These are phyloP conservation scores for Trametes cubensis DNA, from an alignment of 768 basidiomycete genomes.

Conservation along the genomic window DNA sequence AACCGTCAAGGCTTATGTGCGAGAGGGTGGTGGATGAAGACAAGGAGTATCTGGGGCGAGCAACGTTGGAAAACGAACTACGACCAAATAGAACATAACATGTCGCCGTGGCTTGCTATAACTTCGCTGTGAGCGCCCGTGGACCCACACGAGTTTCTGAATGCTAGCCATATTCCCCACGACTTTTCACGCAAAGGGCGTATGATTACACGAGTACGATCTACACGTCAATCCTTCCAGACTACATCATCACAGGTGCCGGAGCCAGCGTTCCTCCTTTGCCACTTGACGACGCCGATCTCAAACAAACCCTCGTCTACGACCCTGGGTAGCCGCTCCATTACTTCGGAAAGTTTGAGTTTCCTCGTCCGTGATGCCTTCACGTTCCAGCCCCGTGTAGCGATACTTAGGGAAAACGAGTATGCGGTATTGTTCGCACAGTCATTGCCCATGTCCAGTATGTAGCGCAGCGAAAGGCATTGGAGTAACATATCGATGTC, in stretches of 20 bases:
- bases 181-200: too few species aligned
- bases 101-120: too few species aligned
- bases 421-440: neutral
- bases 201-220: too few species aligned
- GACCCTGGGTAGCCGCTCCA: neutral
- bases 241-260: neutral
- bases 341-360: neutral
- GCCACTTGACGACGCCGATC: neutral
- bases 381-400: neutral
- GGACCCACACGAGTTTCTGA: neutral
- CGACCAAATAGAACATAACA: conserved; percentile 17
- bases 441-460: neutral
- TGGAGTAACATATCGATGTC: conserved; percentile 7
- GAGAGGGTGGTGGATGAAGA: conserved; percentile 6
- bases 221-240: neutral
- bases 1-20: conserved; percentile 11
- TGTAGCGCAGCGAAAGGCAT: neutral
- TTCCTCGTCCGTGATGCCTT: neutral
- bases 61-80: conserved; percentile 4
- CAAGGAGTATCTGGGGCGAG: neutral
- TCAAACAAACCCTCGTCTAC: neutral
- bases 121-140: neutral
- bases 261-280: neutral
- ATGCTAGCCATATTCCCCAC: too few species aligned
- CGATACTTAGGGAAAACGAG: neutral